Evolutionary conservation across 306 rosid species (phyloP).

Genomic region (Abrus precatorius): DNA sequence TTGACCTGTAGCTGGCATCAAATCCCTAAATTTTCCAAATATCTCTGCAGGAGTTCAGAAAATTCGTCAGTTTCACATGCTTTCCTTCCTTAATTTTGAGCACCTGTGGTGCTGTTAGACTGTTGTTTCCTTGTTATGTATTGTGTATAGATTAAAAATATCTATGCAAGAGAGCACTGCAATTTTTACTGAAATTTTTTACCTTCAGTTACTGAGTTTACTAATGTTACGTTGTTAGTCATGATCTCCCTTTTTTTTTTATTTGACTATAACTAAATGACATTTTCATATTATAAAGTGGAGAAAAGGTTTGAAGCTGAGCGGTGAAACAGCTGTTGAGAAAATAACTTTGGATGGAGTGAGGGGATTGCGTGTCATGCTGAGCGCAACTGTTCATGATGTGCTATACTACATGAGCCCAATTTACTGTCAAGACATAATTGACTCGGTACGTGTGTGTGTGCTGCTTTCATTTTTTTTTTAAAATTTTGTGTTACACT

Average conservation of each 20-base stretch:
- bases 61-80: constrained; percentile 16
- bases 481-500: constrained; percentile 9
- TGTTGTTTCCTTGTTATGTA: constrained; percentile 29
- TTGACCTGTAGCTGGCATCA: not conserved
- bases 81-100: constrained; percentile 32
- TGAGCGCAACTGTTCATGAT: constrained; percentile 98
- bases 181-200: constrained; percentile 26
- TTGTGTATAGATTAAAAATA: constrained; percentile 3
- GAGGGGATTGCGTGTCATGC: constrained; percentile 89
- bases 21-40: constrained; percentile 10
- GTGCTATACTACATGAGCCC: constrained; percentile 99
- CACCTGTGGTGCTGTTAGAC: constrained; percentile 24
- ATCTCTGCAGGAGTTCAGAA: constrained; percentile 20
- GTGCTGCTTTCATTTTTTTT: constrained; percentile 15
- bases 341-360: constrained; percentile 95
- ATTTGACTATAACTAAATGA: constrained; percentile 28
- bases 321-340: constrained; percentile 94
- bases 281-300: constrained; percentile 67
- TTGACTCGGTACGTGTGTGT: constrained; percentile 74
- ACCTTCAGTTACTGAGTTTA: constrained; percentile 25
- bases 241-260: constrained; percentile 2
- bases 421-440: constrained; percentile 94
- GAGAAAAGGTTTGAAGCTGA: constrained; percentile 98
- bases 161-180: constrained; percentile 19
- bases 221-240: constrained; percentile 16